phyloP scores from a whole-genome alignment of 1,139 yeast species.

The Zygosaccharomyces pseudobailii region DNA sequence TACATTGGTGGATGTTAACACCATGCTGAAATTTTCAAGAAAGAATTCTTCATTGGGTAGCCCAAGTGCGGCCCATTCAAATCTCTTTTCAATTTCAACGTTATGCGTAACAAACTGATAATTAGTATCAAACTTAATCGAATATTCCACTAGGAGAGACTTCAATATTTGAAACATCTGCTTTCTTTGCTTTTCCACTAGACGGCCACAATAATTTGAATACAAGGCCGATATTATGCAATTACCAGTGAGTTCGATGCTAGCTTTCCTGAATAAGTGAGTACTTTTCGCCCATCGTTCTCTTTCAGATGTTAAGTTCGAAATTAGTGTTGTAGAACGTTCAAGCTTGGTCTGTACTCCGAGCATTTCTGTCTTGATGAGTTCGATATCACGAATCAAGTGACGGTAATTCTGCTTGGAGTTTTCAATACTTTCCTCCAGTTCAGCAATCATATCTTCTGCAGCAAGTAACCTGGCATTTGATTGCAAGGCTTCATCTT shows the following conservation, averaged over 20 bases:
- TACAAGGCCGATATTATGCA: constrained; percentile 60
- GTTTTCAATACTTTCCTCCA: constrained; percentile 61
- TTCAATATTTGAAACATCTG: constrained; percentile 42
- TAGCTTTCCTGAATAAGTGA: constrained; percentile 44
- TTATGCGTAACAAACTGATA: constrained; percentile 39
- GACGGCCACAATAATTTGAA: constrained; percentile 55
- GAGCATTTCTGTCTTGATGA: constrained; percentile 65
- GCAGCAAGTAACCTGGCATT: constrained; percentile 69
- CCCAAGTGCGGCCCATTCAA: constrained; percentile 51
- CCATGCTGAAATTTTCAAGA: constrained; percentile 58
- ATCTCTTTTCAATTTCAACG: constrained; percentile 40
- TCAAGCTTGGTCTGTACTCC: constrained; percentile 56
- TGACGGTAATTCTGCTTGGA: constrained; percentile 68
- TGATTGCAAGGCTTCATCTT: constrained; percentile 56
- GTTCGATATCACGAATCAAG: constrained; percentile 73
- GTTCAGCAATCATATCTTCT: constrained; percentile 72
- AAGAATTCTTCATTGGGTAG: constrained; percentile 54
- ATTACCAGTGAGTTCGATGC: constrained; percentile 57
- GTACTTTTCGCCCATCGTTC: constrained; percentile 69
- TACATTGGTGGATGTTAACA: constrained; percentile 39
- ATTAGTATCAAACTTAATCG: constrained; percentile 42
- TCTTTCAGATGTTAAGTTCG: constrained; percentile 62
- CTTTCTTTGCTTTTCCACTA: constrained; percentile 50
- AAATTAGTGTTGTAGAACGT: constrained; percentile 60
- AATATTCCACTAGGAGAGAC: constrained; percentile 36